Evolutionary conservation across 331 rosid species (phyloP), one percentile per base, ranked within the genome.

Genomic region (Quercus phellos): DNA sequence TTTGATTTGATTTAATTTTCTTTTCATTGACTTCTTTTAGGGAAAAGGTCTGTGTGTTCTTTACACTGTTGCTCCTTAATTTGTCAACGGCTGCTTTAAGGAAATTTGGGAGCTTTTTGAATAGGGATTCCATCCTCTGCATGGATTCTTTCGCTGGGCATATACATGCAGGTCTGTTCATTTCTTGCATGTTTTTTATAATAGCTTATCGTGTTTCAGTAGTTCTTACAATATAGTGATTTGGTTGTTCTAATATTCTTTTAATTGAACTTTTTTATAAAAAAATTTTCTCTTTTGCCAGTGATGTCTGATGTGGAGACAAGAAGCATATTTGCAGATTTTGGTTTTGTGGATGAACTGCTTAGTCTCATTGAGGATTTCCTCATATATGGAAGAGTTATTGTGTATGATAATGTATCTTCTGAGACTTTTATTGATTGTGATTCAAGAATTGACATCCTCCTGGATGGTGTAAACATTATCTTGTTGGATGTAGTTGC

Each of bases 21-120:
- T 79, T 76, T 74, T 78, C 73, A 8, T 58, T 61, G 70, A 74
- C 75, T 51, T 84, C 12, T 78, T 73, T 53, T 85, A 93, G 98
- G 84, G 96, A 93, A 87, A 90, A 84, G 92, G 79, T 81, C 38
- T 87, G 88, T 38, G 84, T 83, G 43, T 78, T 93, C 74, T 84
- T 93, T 51, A 81, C 98, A 74, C 79, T 89, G 86, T 42, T 93
- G 86, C 86, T 91, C 84, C 78, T 88, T 69, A 91, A 93, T 82
- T 85, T 91, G 78, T 60, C 85, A n/a, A 27, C 51, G 35, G 82
- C 79, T 76, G 77, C 87, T 63, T 70, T 72, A 70, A 75, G 73
- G 79, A 83, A 81, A 73, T 85, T 86, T 80, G 92, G 89, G 67
- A 85, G 78, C 70, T 78, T 61, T 79, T 50, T 74, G 56, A 74